Evolutionary conservation across 495 filamentous ascomycete species (phyloP).

Genomic region (Neurospora sp.): DNA sequence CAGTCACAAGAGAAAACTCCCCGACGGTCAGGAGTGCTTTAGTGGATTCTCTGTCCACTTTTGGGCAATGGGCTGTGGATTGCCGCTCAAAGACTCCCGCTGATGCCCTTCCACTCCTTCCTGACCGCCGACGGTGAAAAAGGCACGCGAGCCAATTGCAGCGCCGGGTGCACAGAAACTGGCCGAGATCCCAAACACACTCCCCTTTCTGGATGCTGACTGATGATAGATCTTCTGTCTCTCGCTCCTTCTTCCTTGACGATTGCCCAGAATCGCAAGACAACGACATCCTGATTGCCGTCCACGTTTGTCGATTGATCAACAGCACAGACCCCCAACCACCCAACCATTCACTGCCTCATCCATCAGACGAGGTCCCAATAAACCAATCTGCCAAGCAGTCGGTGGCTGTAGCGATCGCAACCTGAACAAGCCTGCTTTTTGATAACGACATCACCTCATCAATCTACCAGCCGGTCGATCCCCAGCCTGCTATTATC

Average conservation of each 20-base stretch:
- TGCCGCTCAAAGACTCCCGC: not conserved
- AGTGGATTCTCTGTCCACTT: not conserved
- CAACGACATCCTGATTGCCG: not conserved
- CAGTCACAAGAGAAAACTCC: not conserved
- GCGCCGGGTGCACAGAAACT: not conserved
- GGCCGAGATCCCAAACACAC: not conserved
- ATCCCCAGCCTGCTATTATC: not conserved
- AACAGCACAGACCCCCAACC: not conserved
- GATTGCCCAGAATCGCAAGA: not conserved
- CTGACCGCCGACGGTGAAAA: not conserved
- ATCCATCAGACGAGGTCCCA: not conserved
- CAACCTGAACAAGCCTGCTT: not conserved
- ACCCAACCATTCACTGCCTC: not conserved
- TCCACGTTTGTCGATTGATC: not conserved
- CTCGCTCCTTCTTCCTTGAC: not conserved
- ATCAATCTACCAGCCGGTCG: not conserved
- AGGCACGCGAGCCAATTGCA: not conserved
- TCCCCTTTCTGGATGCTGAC: not conserved
- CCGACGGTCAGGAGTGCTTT: not conserved
- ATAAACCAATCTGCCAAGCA: not conserved
- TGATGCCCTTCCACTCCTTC: not conserved
- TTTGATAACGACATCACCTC: not conserved
- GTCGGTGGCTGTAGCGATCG: not conserved
- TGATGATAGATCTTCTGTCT: not conserved
- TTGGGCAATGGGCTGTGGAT: not conserved